A percentile compares a stretch with the other conserved stretches of the same genome.
phyloP scores from a whole-genome alignment of 257 asterid genomes.

The Jacaranda mimosifolia region DNA sequence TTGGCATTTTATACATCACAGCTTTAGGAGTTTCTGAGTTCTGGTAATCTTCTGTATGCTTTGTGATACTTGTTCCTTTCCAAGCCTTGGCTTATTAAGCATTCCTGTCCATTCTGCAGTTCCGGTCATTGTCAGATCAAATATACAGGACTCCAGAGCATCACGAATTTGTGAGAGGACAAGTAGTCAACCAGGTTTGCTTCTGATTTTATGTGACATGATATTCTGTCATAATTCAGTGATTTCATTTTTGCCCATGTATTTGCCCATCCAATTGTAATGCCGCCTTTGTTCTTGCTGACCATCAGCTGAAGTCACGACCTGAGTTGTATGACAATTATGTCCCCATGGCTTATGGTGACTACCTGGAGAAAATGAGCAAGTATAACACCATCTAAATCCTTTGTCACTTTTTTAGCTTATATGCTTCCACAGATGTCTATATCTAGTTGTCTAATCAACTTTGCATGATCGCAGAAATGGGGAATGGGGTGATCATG shows the following conservation, averaged over 20 bases:
- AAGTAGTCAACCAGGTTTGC: slow-evolving; percentile 74
- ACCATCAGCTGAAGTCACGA: slow-evolving; percentile 69
- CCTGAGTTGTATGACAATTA: slow-evolving; percentile 73
- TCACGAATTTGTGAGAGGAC: slow-evolving; percentile 81
- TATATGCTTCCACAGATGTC: slow-evolving; percentile 15
- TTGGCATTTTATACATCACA: too few species aligned
- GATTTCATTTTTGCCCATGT: background rate
- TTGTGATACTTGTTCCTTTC: background rate
- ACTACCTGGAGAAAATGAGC: slow-evolving; percentile 78
- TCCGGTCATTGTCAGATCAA: slow-evolving; percentile 94
- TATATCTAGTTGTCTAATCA: slow-evolving; percentile 27
- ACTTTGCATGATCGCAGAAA: slow-evolving; percentile 54
- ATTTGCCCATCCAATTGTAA: slow-evolving; percentile 9
- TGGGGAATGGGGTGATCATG: slow-evolving; percentile 98
- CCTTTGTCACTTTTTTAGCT: slow-evolving; percentile 18
- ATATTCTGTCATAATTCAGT: background rate
- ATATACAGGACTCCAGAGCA: slow-evolving; percentile 82
- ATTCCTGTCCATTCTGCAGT: slow-evolving; percentile 46
- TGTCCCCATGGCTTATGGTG: slow-evolving; percentile 80
- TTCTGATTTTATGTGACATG: slow-evolving; percentile 14
- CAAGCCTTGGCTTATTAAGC: background rate
- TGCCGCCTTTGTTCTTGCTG: slow-evolving; percentile 30
- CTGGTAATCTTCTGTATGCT: background rate
- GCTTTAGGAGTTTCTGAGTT: too few species aligned
- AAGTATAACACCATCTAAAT: slow-evolving; percentile 53